Percentiles rank a stretch among this genome's conserved stretches.
Conservation (phyloP, 768 basidiomycete species). For the Mycena alexandri region DNA sequence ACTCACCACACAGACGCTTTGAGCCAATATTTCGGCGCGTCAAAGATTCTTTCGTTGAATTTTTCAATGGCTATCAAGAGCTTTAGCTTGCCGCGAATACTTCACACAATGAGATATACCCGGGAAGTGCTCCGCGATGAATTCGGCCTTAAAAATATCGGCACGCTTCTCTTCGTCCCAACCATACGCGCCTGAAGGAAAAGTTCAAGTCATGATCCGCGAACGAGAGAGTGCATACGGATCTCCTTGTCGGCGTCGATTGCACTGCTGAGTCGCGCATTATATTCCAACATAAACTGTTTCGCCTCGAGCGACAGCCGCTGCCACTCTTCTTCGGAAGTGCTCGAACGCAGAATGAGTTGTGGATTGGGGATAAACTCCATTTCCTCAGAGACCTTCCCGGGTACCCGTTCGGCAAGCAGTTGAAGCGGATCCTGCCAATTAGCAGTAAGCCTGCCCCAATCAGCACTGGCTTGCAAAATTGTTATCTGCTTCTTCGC, state of each 20-base stretch:
- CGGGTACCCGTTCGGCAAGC: slow-evolving; percentile 7
- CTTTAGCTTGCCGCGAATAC: not conserved
- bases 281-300: slow-evolving; percentile 13
- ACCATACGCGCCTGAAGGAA: not conserved
- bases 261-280: slow-evolving; percentile 1
- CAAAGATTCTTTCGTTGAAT: not conserved
- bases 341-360: not conserved
- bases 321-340: slow-evolving; percentile 5
- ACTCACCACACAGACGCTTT: slow-evolving; percentile 35
- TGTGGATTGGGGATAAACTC: slow-evolving; percentile 19
- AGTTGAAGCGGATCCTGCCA: slow-evolving; percentile 20
- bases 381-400: not conserved
- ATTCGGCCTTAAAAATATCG: slow-evolving; percentile 14
- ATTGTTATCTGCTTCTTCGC: not conserved
- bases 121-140: slow-evolving; percentile 28
- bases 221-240: slow-evolving; percentile 7
- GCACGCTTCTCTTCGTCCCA: slow-evolving; percentile 25
- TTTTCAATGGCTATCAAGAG: slow-evolving; percentile 6
- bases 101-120: slow-evolving; percentile 4
- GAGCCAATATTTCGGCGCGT: slow-evolving; percentile 11
- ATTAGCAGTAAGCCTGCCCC: not conserved
- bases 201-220: no score
- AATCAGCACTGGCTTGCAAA: not conserved
- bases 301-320: slow-evolving; percentile 6
- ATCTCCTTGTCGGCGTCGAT: slow-evolving; percentile 31